A percentile compares a stretch with the other conserved stretches of the same genome.
These are phyloP conservation scores for Geosmithia putterillii DNA, from an alignment of 2,329 filamentous ascomycete genomes.

Conservation along the genomic window DNA sequence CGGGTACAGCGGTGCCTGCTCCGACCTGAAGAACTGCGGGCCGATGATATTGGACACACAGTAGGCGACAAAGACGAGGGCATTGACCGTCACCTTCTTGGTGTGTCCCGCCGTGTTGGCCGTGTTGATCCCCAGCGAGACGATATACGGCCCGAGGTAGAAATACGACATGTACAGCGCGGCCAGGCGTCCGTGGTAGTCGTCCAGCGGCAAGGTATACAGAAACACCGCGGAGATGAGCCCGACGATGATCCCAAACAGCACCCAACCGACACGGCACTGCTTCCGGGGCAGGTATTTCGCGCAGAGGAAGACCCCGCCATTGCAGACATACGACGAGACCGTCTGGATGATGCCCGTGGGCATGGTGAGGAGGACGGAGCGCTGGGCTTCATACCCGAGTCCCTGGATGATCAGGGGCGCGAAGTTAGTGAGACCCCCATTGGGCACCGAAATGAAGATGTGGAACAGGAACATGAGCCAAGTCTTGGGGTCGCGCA, in stretches of 20 bases:
- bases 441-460: constrained; percentile 41
- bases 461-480: constrained; percentile 40
- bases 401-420: constrained; percentile 18
- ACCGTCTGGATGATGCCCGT: constrained; percentile 16
- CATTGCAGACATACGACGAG: constrained; percentile 22
- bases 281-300: constrained; percentile 7
- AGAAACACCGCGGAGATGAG: constrained; percentile 14
- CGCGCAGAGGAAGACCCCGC: constrained; percentile 17
- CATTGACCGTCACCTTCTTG: constrained; percentile 28
- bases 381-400: constrained; percentile 23
- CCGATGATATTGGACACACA: constrained; percentile 24
- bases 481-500: constrained; percentile 45
- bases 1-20: constrained; percentile 18
- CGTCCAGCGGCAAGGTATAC: constrained; percentile 12
- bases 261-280: constrained; percentile 6
- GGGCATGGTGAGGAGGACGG: constrained; percentile 16
- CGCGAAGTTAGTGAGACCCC: constrained; percentile 23
- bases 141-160: constrained; percentile 11
- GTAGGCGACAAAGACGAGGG: constrained; percentile 32
- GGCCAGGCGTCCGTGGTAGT: constrained; percentile 13
- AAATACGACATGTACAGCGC: constrained; percentile 19
- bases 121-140: background rate
- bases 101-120: constrained; percentile 22
- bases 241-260: constrained; percentile 9
- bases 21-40: constrained; percentile 23